A percentile compares a stretch with the other conserved stretches of the same genome.
Evolutionary conservation across 768 basidiomycete species (phyloP).

Genomic region (Tubosaeta sp.): DNA sequence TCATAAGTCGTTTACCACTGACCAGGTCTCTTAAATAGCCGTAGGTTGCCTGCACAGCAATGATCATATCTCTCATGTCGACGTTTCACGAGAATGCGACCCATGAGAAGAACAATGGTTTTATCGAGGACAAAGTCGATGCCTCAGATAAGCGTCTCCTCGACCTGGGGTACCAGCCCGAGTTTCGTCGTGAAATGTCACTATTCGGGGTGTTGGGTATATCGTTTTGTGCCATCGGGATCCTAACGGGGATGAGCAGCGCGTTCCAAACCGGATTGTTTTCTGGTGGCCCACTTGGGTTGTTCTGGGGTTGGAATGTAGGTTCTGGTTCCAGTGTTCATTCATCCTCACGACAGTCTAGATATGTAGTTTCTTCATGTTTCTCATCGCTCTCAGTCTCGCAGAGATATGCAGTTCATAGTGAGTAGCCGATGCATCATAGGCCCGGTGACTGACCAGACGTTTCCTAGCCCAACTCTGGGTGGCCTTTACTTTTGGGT

Average conservation of each 20-base stretch:
- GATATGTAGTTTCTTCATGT: constrained; percentile 58
- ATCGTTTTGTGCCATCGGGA: constrained; percentile 58
- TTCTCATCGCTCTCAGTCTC: constrained; percentile 51
- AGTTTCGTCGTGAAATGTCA: constrained; percentile 58
- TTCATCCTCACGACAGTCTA: constrained; percentile 7
- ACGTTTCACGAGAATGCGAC: background rate
- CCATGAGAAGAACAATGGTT: constrained; percentile 14
- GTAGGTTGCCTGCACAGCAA: background rate
- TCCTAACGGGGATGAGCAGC: constrained; percentile 57
- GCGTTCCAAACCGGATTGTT: constrained; percentile 58
- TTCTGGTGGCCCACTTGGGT: constrained; percentile 52
- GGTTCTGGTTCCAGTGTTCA: background rate
- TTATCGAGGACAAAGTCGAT: constrained; percentile 1
- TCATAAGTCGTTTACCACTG: background rate
- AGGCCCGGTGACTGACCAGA: background rate
- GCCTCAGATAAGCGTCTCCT: constrained; percentile 39
- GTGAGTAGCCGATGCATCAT: constrained; percentile 26
- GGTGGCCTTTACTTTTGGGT: constrained; percentile 64
- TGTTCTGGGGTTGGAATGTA: constrained; percentile 65
- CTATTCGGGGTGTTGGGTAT: constrained; percentile 56
- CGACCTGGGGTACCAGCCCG: constrained; percentile 51
- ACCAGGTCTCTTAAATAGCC: background rate
- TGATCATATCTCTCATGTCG: constrained; percentile 3
- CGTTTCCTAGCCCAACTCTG: constrained; percentile 43
- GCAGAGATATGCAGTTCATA: constrained; percentile 59